Evolutionary conservation across 768 basidiomycete genomes (phyloP), one percentile per base, ranked within the genome.

Genomic region (Boletus subparvulus): DNA sequence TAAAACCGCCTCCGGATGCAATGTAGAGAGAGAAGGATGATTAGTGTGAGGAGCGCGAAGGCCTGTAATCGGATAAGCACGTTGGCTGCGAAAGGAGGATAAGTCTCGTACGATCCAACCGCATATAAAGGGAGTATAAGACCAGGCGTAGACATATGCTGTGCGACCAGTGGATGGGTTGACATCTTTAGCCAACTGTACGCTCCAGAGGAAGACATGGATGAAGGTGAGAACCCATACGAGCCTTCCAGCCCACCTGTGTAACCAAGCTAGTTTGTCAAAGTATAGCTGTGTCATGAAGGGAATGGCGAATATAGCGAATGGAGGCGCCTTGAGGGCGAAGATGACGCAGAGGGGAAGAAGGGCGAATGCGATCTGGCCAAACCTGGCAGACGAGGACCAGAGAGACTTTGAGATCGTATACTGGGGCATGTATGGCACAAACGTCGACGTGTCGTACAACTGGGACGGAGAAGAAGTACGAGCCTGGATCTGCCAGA

Each of bases 201-300:
- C 77, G 54, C 82, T 84, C 90, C 90, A 92, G 1, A 86, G 71
- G 3, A 71, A 75, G 33, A 86, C 83, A 67, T 92, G 90, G 3
- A 83, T 61, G 4, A 79, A 68, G 8, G 81, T 79, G 51, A 88
- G 68, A 46, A 83, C 67, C 84, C 87, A 92, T 21, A 90, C 78
- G 42, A 91, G 71, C 50, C 88, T 76, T 2, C 86, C 90, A 5
- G 81, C 73, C 84, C 88, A 88, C 28, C 82, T 80, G 69, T 92
- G 90, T 8, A 90, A 73, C 71, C 83, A 78, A 6, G 83, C 79
- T 11, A 91, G 80, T 66, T 89, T 89, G 76, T 92, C 90, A 63
- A 87, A 87, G 62, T 83, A 80, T n/a, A 90, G 61, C 52, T 88
- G 83, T 40, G 80, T 79, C 55, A 83, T 74, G 59, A 80, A 81